Evolutionary conservation across 2,329 filamentous ascomycete genomes (phyloP).

Genomic region (Diaporthe longicolla): DNA sequence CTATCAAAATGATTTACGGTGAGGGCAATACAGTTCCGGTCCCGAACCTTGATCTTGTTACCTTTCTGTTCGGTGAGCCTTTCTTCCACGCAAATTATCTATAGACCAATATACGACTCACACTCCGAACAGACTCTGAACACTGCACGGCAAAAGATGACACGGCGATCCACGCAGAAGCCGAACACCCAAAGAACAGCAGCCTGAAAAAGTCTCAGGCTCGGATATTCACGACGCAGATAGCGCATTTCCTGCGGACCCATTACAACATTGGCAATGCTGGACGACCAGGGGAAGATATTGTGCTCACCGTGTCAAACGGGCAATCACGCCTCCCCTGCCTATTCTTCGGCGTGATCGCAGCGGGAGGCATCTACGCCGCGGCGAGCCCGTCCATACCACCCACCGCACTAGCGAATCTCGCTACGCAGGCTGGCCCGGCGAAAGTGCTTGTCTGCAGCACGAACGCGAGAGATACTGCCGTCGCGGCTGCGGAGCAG

Average conservation of each 20-base stretch:
- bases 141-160: background rate
- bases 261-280: background rate
- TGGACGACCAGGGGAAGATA: background rate
- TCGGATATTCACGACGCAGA: background rate
- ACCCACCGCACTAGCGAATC: background rate
- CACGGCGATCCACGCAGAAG: background rate
- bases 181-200: background rate
- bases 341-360: background rate
- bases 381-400: background rate
- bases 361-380: background rate
- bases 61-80: background rate
- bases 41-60: background rate
- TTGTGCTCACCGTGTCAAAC: background rate
- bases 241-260: background rate
- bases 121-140: background rate
- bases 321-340: background rate
- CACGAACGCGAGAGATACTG: background rate
- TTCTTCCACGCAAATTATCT: rapidly evolving
- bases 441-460: background rate
- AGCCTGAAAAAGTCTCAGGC: background rate
- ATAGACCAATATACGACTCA: too few species aligned
- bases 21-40: background rate
- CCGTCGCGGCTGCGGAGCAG: background rate
- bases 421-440: background rate
- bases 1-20: conserved; percentile 4